Evolutionary conservation across 2,329 filamentous ascomycete genomes (phyloP), one percentile per base, ranked within the genome.

Genomic region (Penicillium sp.): DNA sequence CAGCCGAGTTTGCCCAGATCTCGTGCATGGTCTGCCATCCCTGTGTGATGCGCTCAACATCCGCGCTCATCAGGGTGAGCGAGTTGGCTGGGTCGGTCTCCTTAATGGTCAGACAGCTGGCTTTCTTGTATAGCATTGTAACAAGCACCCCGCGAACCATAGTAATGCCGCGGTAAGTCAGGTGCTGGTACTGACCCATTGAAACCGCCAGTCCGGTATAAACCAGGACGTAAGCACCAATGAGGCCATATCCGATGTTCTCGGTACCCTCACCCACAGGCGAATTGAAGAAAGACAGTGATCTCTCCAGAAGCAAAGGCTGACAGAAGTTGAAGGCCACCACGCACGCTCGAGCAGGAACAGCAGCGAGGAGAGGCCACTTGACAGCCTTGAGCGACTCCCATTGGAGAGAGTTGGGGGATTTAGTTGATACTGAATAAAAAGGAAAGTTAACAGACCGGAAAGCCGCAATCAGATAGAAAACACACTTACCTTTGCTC

Each of bases 101-200:
- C 47, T 64, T 67, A 7, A 69, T 57, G 40, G 64, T 67, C 1
- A 74, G 48, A 9, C 66, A 63, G 11, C 63, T 70, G 7, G 73
- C 68, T 53, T 74, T 75, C n/a, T 75, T 73, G 60, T 79, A 84
- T 2, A 85, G 76, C 59, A 83, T 67, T 0, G 78, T 76, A n/a
- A 79, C 68, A 7, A 79, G 60, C 0, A 67, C 72, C 9, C 74
- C 75, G 34, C 78, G 67, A 8, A 77, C 65, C 69, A 77, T 75
- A 9, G 75, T 76, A 26, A 76, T 72, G 10, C 68, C 65, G 6
- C 76, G 75, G 55, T 78, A 75, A 0, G 74, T 70, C 11, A 70
- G 62, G 61, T 79, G 76, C 41, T 75, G 69, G 44, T 75, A 76
- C 36, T 71, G 70, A 7, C 70, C 71, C 61, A 73, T 75, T 8